These are phyloP conservation scores for Stenocarpella maydis DNA, from an alignment of 2,329 filamentous ascomycete species.

Conservation along the genomic window DNA sequence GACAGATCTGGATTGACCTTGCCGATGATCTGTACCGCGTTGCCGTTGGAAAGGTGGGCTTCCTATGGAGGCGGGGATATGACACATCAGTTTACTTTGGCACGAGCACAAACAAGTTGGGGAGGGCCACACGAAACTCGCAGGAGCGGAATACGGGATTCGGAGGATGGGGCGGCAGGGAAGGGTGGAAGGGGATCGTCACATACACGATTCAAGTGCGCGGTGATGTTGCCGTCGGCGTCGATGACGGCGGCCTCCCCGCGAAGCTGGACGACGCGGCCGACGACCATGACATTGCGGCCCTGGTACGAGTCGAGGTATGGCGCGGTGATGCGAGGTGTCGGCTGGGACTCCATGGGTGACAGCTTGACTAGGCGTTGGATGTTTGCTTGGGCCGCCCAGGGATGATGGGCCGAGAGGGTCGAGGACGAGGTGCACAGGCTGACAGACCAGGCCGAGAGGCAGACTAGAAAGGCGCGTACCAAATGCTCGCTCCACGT, in stretches of 20 bases:
- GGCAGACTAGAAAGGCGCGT: background rate
- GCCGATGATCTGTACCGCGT: slow-evolving; percentile 79
- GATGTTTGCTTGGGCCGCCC: no score
- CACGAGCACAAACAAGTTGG: background rate
- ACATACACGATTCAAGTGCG: slow-evolving; percentile 69
- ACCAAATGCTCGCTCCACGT: background rate
- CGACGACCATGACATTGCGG: slow-evolving; percentile 83
- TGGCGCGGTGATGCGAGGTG: slow-evolving; percentile 82
- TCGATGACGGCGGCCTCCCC: slow-evolving; percentile 85
- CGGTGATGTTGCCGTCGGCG: slow-evolving; percentile 77
- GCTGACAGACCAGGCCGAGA: no score
- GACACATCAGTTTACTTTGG: background rate
- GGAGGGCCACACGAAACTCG: background rate
- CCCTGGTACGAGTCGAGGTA: slow-evolving; percentile 81
- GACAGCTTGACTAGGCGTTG: no score
- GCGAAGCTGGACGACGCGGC: slow-evolving; percentile 82
- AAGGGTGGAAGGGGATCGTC: background rate
- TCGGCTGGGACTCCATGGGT: slow-evolving; percentile 72
- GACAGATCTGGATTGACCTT: slow-evolving; percentile 79
- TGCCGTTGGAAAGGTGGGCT: slow-evolving; percentile 72
- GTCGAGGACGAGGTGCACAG: background rate
- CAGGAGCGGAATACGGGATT: background rate
- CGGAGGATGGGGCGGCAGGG: background rate
- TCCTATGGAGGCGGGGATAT: slow-evolving; percentile 59
- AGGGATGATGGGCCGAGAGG: no score